These are phyloP conservation scores for Cystoderma amianthinum DNA, from an alignment of 768 basidiomycete genomes.

Conservation along the genomic window DNA sequence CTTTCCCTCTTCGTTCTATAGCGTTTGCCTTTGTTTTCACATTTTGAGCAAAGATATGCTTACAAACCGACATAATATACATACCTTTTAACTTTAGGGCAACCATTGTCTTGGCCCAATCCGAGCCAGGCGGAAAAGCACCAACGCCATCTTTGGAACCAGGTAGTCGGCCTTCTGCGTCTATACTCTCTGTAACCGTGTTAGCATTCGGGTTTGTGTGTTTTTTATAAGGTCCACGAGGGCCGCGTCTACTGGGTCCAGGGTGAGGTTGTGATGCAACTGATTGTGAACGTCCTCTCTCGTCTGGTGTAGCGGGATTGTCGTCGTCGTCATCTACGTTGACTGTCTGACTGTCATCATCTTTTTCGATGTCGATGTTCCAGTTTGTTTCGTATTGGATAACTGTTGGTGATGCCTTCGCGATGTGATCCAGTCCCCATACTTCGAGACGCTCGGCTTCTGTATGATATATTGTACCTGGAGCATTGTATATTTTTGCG, in stretches of 20 bases:
- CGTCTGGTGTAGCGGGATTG: conserved; percentile 31
- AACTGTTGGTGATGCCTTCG: conserved; percentile 62
- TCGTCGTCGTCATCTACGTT: conserved; percentile 33
- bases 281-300: conserved; percentile 39
- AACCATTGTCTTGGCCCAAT: conserved; percentile 69
- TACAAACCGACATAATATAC: conserved; percentile 13
- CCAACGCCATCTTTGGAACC: conserved; percentile 74
- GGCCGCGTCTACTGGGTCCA: conserved; percentile 31
- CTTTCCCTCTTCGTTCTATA: conserved; percentile 81
- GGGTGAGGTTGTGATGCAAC: conserved; percentile 34
- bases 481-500: conserved; percentile 72
- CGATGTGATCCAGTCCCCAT: conserved; percentile 70
- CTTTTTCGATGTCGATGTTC: conserved; percentile 75
- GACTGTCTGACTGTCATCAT: conserved; percentile 38
- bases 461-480: conserved; percentile 63
- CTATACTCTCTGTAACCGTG: conserved; percentile 40
- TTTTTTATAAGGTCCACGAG: conserved; percentile 51
- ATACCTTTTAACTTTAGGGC: conserved; percentile 70
- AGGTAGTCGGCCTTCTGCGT: conserved; percentile 66
- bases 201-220: conserved; percentile 16
- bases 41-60: conserved; percentile 21
- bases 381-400: conserved; percentile 81
- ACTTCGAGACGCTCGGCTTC: conserved; percentile 69
- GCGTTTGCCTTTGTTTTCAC: conserved; percentile 31
- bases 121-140: conserved; percentile 62